Evolutionary conservation across 768 basidiomycete species (phyloP).

Genomic region (Mycena vitilis): DNA sequence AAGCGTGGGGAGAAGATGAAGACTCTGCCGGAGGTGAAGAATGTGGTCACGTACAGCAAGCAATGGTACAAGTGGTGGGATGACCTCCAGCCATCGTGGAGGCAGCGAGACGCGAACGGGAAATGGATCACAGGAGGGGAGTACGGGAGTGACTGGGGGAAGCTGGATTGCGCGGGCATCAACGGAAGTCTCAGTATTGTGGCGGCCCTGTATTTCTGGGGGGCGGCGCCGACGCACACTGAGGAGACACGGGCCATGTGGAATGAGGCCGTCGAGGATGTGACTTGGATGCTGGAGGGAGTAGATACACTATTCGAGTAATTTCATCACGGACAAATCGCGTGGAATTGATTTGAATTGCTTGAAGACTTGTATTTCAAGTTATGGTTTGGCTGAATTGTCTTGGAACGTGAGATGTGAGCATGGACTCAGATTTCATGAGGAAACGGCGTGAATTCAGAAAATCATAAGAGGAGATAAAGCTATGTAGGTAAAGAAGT

Average conservation of each 20-base stretch:
- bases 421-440: too few relatives aligned
- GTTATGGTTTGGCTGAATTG: too few relatives aligned
- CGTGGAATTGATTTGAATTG: too few relatives aligned
- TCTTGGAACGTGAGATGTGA: too few relatives aligned
- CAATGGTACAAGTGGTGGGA: not conserved
- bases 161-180: not conserved
- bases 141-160: not conserved
- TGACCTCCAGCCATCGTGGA: not conserved
- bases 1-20: not conserved
- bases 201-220: not conserved
- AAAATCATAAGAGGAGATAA: too few relatives aligned
- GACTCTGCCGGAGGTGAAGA: not conserved
- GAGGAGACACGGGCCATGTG: not conserved
- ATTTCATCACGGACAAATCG: too few relatives aligned
- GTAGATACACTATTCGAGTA: not conserved
- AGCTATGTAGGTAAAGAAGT: too few relatives aligned
- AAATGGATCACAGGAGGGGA: not conserved
- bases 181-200: not conserved
- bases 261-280: not conserved
- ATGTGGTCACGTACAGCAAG: not conserved
- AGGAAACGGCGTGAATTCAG: too few relatives aligned
- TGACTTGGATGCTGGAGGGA: not conserved
- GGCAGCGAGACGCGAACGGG: not conserved
- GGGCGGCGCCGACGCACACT: not conserved
- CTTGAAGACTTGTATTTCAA: too few relatives aligned